phyloP scores from a whole-genome alignment of 2,329 filamentous ascomycete species.

The Achaetomium macrosporum region DNA sequence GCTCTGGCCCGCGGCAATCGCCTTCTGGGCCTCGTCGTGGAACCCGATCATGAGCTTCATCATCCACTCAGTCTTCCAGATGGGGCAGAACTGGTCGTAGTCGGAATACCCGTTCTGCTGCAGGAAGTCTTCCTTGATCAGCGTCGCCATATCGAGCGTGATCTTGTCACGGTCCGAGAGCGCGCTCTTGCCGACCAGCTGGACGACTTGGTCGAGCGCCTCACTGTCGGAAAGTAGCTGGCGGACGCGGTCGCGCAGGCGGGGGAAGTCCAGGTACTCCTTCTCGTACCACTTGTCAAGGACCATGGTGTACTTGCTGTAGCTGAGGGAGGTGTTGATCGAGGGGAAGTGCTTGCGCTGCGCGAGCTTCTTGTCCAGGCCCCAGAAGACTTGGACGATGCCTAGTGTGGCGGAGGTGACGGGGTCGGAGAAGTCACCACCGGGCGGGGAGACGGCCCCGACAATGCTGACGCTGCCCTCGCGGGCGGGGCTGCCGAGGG shows the following conservation, averaged over 20 bases:
- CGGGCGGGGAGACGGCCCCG: conserved; percentile 91
- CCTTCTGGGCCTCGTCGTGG: conserved; percentile 97
- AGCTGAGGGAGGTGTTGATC: conserved; percentile 90
- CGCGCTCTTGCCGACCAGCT: conserved; percentile 95
- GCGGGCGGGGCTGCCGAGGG: conserved; percentile 83
- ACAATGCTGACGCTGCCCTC: conserved; percentile 95
- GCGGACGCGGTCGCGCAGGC: conserved; percentile 86
- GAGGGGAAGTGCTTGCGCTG: conserved; percentile 99
- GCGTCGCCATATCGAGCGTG: conserved; percentile 80
- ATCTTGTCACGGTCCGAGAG: conserved; percentile 98
- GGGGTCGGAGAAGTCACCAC: conserved; percentile 98
- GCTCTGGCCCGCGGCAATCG: conserved; percentile 79
- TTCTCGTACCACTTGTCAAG: conserved; percentile 94
- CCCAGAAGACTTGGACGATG: conserved; percentile 99
- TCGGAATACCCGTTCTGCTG: conserved; percentile 99
- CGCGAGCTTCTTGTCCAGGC: conserved; percentile 98
- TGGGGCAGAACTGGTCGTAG: conserved; percentile 97
- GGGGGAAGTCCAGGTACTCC: conserved; percentile 88
- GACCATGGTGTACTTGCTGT: conserved; percentile 89
- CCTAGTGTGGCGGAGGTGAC: conserved; percentile 88
- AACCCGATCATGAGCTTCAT: conserved; percentile 99
- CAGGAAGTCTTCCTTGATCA: conserved; percentile 97
- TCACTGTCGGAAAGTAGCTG: conserved; percentile 92
- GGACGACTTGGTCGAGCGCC: conserved; percentile 96
- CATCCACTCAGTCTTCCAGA: conserved; percentile 99